These are phyloP conservation scores for Rhizophagus clarus DNA, from an alignment of 192 early-diverging fungal species.

Conservation along the genomic window DNA sequence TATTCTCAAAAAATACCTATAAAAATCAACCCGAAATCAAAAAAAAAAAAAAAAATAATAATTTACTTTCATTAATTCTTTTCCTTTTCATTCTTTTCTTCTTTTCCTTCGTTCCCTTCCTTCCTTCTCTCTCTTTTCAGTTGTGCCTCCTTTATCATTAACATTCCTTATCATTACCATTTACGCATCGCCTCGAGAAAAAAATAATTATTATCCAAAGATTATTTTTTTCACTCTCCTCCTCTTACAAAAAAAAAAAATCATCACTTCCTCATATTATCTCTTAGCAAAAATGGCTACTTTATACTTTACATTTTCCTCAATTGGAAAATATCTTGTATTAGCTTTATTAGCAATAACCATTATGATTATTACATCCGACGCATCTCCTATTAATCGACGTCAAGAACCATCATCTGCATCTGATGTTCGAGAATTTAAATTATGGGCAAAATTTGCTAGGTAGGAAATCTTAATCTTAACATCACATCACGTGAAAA, in stretches of 20 bases:
- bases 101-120: neutral
- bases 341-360: neutral
- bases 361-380: neutral
- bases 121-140: neutral
- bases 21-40: too few relatives aligned
- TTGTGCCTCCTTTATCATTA: neutral
- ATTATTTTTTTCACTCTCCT: neutral
- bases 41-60: too few relatives aligned
- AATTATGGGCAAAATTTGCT: slow-evolving; percentile 12
- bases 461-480: neutral
- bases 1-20: too few relatives aligned
- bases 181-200: neutral
- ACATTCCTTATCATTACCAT: neutral
- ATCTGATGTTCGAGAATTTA: neutral
- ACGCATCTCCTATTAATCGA: neutral
- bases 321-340: neutral
- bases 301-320: neutral
- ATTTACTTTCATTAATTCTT: too few relatives aligned
- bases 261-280: too few relatives aligned
- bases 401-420: neutral
- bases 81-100: too few relatives aligned
- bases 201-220: neutral
- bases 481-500: neutral
- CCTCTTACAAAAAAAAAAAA: too few relatives aligned
- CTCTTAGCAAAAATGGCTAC: neutral